phyloP scores from a whole-genome alignment of 2,329 filamentous ascomycete genomes.

The Ophiostoma tasmaniense region DNA sequence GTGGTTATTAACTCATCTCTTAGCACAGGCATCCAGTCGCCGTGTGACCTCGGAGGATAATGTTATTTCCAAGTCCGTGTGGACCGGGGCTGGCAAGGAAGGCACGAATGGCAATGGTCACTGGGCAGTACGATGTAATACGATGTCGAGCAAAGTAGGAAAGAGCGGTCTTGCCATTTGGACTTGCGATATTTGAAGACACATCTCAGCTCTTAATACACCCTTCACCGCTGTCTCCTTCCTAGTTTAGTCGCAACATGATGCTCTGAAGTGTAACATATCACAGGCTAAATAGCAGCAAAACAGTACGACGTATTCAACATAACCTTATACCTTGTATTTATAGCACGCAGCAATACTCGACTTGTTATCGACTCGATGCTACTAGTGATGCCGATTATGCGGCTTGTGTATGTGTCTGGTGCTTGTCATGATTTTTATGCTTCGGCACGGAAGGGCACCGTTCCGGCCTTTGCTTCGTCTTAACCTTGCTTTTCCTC shows the following conservation, averaged over 20 bases:
- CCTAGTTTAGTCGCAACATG: neutral
- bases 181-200: neutral
- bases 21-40: neutral
- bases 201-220: neutral
- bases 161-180: neutral
- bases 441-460: neutral
- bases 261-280: neutral
- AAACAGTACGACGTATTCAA: neutral
- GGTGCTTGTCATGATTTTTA: neutral
- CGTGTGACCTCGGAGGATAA: conserved; percentile 7
- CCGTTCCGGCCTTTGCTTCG: neutral
- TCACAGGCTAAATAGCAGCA: neutral
- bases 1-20: neutral
- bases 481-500: neutral
- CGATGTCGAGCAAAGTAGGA: neutral
- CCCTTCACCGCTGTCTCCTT: neutral
- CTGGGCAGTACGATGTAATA: no score
- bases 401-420: neutral
- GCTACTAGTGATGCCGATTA: neutral
- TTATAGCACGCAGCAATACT: neutral
- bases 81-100: neutral
- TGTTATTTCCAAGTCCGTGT: neutral
- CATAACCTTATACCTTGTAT: neutral
- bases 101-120: neutral
- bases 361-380: neutral